Evolutionary conservation across 768 basidiomycete species (phyloP).

Genomic region (Trametes elegans): DNA sequence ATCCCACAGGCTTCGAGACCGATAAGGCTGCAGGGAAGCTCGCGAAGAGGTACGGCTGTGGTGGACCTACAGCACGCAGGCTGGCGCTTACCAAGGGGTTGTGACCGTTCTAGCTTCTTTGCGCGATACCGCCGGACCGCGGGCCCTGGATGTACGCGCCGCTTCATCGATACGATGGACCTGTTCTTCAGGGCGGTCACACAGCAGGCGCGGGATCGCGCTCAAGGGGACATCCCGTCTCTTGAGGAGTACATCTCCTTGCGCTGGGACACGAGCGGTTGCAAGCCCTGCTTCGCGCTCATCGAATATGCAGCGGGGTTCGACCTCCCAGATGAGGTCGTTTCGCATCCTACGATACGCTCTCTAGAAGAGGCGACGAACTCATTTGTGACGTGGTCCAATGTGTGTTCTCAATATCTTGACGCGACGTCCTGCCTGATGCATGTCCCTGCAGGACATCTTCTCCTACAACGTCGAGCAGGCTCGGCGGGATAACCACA

Average conservation of each 20-base stretch:
- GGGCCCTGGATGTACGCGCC: constrained; percentile 35
- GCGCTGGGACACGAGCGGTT: constrained; percentile 52
- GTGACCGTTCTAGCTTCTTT: constrained; percentile 29
- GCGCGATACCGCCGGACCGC: constrained; percentile 35
- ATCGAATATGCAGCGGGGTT: constrained; percentile 53
- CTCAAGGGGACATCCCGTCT: constrained; percentile 27
- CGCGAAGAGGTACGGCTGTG: constrained; percentile 19
- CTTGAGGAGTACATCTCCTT: constrained; percentile 52
- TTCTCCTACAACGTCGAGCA: constrained; percentile 78
- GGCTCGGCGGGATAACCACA: constrained; percentile 60
- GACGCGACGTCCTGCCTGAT: background rate
- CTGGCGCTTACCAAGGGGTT: background rate
- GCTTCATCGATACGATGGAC: constrained; percentile 31
- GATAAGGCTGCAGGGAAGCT: constrained; percentile 24
- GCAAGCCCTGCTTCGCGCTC: constrained; percentile 47
- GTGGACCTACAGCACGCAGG: background rate
- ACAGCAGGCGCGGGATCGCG: constrained; percentile 29
- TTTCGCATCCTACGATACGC: constrained; percentile 44
- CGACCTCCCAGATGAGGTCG: constrained; percentile 51
- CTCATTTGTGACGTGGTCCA: constrained; percentile 46
- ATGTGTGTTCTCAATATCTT: constrained; percentile 26
- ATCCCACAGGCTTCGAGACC: constrained; percentile 23
- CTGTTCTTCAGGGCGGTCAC: constrained; percentile 31
- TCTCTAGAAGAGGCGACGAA: constrained; percentile 46
- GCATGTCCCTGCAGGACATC: constrained; percentile 47